Conservation (phyloP, 805 yeast species). For the Ogataea parapolymorpha region DNA sequence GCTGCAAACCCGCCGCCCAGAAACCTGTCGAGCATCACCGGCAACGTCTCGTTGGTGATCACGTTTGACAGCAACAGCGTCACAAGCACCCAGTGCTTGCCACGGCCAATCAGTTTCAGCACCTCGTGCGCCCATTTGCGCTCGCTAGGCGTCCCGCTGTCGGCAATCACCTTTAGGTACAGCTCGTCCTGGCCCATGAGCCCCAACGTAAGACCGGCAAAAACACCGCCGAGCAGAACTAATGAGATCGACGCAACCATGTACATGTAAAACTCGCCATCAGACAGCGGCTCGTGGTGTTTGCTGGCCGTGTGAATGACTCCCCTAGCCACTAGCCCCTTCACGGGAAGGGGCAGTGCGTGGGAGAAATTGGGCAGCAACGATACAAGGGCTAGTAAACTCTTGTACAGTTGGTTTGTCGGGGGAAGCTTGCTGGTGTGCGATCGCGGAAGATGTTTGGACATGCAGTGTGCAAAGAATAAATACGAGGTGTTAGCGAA, state of each 20-base stretch:
- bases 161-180: conserved; percentile 82
- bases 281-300: conserved; percentile 24
- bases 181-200: conserved; percentile 98
- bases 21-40: conserved; percentile 87
- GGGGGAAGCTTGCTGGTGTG: not conserved
- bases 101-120: conserved; percentile 64
- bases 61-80: conserved; percentile 83
- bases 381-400: conserved; percentile 21
- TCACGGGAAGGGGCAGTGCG: conserved; percentile 24
- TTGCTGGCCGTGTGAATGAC: conserved; percentile 6
- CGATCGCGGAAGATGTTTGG: conserved; percentile 10
- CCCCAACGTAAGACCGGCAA: conserved; percentile 91
- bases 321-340: conserved; percentile 8
- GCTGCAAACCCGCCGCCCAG: conserved; percentile 98
- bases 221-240: conserved; percentile 81
- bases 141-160: conserved; percentile 77
- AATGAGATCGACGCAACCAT: conserved; percentile 52
- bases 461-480: conserved; percentile 3
- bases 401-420: conserved; percentile 9
- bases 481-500: not conserved
- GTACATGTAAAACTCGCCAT: conserved; percentile 43
- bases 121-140: conserved; percentile 69
- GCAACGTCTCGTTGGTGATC: conserved; percentile 90
- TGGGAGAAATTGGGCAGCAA: conserved; percentile 23
- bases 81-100: conserved; percentile 96